Percentiles rank a stretch among this genome's conserved stretches.
Conservation (phyloP, 2,329 filamentous ascomycete species). For the Penicillium brevicompactum region DNA sequence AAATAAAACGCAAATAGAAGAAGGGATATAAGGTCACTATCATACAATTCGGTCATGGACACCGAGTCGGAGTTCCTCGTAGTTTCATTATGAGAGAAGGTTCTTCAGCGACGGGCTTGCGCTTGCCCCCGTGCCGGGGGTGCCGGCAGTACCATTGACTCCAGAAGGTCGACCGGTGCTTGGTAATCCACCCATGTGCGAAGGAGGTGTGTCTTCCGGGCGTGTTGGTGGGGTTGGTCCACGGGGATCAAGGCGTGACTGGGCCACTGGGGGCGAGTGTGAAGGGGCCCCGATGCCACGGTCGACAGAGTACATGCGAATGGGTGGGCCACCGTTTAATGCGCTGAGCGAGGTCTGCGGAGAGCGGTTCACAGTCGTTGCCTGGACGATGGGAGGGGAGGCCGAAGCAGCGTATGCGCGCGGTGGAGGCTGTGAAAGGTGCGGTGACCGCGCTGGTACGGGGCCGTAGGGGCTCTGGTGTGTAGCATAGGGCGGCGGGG, state of each 20-base stretch:
- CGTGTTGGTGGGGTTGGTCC: conserved; percentile 34
- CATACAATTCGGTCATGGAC: conserved; percentile 15
- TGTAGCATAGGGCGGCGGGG: conserved; percentile 37
- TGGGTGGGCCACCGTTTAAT: conserved; percentile 38
- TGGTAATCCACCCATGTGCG: conserved; percentile 25
- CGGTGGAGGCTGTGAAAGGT: conserved; percentile 34
- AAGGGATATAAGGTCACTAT: conserved; percentile 16
- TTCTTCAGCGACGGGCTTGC: conserved; percentile 77
- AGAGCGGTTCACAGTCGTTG: conserved; percentile 39
- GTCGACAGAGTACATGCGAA: conserved; percentile 42
- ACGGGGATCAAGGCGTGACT: conserved; percentile 38
- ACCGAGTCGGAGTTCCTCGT: neutral
- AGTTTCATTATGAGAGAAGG: conserved; percentile 60
- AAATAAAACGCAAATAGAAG: conserved; percentile 16
- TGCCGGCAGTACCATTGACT: conserved; percentile 31
- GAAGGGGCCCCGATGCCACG: conserved; percentile 36
- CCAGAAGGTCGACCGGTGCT: conserved; percentile 31
- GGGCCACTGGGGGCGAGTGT: conserved; percentile 39
- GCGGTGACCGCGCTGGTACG: conserved; percentile 37
- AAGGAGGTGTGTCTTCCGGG: conserved; percentile 32
- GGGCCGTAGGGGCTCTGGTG: conserved; percentile 44
- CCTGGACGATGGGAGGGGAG: conserved; percentile 41
- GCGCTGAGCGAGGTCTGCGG: conserved; percentile 40
- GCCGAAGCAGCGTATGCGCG: conserved; percentile 40
- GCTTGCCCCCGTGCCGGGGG: conserved; percentile 62